Percentiles rank a stretch among this genome's conserved stretches.
Conservation (phyloP, 768 basidiomycete genomes). For the Myochromella boudieri region DNA sequence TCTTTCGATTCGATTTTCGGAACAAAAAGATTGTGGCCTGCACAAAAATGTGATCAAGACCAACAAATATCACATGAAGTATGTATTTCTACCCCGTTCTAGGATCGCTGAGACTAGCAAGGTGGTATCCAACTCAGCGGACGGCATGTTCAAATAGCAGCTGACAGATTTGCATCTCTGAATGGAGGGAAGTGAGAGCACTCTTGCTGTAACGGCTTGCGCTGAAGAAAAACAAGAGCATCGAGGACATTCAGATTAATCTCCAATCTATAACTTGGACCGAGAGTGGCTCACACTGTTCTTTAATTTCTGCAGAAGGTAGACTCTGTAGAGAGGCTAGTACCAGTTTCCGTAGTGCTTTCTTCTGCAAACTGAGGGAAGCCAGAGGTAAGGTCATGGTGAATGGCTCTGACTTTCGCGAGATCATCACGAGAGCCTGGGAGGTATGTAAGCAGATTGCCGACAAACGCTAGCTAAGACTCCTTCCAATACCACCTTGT, state of each 20-base stretch:
- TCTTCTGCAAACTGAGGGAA: constrained; percentile 50
- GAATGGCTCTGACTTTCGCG: background rate
- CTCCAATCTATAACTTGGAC: background rate
- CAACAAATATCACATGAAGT: too few relatives aligned
- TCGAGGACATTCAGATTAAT: background rate
- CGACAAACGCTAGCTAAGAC: too few relatives aligned
- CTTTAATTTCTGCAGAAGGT: constrained; percentile 42
- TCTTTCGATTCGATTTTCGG: constrained; percentile 56
- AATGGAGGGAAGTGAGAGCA: constrained; percentile 55
- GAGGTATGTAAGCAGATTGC: background rate
- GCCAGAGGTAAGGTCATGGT: constrained; percentile 12
- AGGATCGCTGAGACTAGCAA: constrained; percentile 52
- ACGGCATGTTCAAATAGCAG: constrained; percentile 82
- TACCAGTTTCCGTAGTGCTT: constrained; percentile 52
- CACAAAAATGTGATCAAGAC: too few relatives aligned
- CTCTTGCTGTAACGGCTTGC: constrained; percentile 41
- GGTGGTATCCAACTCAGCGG: constrained; percentile 65
- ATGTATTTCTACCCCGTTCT: constrained; percentile 42
- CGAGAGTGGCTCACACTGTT: constrained; percentile 52
- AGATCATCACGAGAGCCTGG: background rate
- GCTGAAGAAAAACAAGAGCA: constrained; percentile 31
- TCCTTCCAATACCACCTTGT: too few relatives aligned
- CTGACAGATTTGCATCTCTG: constrained; percentile 49
- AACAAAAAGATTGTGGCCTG: constrained; percentile 69
- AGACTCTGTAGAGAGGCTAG: constrained; percentile 43